Evolutionary conservation across 345 rosid genomes (phyloP).

Genomic region (Eucalyptus marginata): DNA sequence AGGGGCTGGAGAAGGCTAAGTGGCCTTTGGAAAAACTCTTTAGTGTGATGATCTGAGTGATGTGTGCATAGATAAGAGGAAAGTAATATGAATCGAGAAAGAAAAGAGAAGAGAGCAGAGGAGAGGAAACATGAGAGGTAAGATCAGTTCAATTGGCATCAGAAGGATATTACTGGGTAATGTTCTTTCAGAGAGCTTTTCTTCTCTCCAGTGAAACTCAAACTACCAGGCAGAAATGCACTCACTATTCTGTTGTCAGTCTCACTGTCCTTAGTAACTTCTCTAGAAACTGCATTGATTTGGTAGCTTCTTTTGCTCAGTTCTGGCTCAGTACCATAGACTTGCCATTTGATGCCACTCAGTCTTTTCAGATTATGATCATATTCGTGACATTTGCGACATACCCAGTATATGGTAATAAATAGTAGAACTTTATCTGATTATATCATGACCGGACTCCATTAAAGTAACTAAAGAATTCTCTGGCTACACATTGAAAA

Average conservation of each 20-base stretch:
- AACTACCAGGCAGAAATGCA: background rate
- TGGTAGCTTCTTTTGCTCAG: background rate
- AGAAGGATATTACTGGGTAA: background rate
- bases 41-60: background rate
- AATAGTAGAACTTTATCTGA: background rate
- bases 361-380: background rate
- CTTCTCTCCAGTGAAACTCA: background rate
- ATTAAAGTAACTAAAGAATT: background rate
- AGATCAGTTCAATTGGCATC: background rate
- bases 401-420: background rate
- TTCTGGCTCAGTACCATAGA: background rate
- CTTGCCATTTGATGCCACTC: background rate
- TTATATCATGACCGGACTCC: background rate
- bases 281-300: background rate
- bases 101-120: background rate
- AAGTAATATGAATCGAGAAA: background rate
- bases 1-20: background rate
- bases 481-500: background rate
- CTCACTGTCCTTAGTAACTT: background rate
- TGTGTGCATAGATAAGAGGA: background rate
- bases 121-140: background rate
- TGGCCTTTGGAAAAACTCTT: background rate
- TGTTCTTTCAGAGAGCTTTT: background rate
- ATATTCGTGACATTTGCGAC: background rate
- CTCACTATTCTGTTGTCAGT: background rate